These are phyloP conservation scores for Centaurea solstitialis DNA, from an alignment of 129 eudicot species.

Conservation along the genomic window DNA sequence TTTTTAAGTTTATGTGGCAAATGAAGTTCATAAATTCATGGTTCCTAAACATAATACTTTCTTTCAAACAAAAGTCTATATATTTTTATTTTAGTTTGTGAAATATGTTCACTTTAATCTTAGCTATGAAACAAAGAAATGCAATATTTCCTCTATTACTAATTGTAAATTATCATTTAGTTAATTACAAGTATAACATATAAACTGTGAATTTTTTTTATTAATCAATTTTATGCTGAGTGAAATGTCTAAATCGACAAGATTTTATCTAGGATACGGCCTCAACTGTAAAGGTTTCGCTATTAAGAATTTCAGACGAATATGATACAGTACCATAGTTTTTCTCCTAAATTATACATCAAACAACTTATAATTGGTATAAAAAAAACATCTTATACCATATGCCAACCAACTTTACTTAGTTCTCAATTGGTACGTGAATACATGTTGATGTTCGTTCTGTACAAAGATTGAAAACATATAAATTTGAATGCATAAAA, in stretches of 20 bases:
- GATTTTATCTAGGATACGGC: no score
- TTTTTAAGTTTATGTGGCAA: not conserved
- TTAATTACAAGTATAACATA: not conserved
- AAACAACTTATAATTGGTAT: no score
- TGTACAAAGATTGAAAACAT: not conserved
- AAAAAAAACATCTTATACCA: no score
- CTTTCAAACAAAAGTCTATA: not conserved
- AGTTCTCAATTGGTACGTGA: no score
- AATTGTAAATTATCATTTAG: not conserved
- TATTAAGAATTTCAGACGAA: not conserved
- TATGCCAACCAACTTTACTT: no score
- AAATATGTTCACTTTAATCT: no score
- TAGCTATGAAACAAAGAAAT: not conserved
- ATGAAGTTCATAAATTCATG: not conserved
- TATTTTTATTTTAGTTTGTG: not conserved
- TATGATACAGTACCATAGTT: no score
- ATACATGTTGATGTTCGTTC: no score
- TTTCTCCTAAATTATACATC: no score
- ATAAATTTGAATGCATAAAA: not conserved
- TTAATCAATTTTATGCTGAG: not conserved
- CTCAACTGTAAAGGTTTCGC: no score
- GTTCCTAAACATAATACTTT: not conserved
- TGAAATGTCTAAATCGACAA: not conserved
- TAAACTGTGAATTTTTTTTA: no score
- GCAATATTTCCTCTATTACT: not conserved